Evolutionary conservation across 345 rosid genomes (phyloP).

Genomic region (Citrus hindsii): DNA sequence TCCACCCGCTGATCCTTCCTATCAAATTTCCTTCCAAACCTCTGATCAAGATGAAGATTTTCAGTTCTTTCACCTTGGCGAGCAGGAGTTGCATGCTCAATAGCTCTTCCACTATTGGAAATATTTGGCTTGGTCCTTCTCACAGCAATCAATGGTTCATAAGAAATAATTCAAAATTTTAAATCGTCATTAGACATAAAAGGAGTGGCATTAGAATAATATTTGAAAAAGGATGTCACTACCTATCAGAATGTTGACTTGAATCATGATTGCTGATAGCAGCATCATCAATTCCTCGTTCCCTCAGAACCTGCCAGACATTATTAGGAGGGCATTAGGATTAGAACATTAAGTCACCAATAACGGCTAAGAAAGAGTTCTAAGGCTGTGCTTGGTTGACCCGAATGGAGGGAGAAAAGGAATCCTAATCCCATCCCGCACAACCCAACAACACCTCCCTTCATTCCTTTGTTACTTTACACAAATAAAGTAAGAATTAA

Average conservation of each 20-base stretch:
- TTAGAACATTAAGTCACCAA: neutral
- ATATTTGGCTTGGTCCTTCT: slow-evolving; percentile 43
- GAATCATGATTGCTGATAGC: slow-evolving; percentile 32
- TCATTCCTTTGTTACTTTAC: no score
- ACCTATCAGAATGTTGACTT: slow-evolving; percentile 59
- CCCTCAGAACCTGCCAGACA: slow-evolving; percentile 61
- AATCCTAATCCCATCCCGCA: no score
- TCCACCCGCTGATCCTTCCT: slow-evolving; percentile 50
- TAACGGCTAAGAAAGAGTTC: no score
- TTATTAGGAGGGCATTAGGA: slow-evolving; percentile 5
- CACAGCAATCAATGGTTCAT: neutral
- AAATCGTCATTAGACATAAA: neutral
- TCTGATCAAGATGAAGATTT: slow-evolving; percentile 37
- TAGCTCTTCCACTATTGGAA: slow-evolving; percentile 42
- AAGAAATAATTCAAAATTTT: neutral
- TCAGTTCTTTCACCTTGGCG: slow-evolving; percentile 36
- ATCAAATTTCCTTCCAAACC: slow-evolving; percentile 45
- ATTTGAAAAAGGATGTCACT: neutral
- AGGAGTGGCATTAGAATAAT: neutral
- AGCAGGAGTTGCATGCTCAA: slow-evolving; percentile 31
- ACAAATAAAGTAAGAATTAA: no score
- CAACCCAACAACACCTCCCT: no score
- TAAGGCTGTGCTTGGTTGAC: neutral
- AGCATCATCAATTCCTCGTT: slow-evolving; percentile 54
- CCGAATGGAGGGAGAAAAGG: no score